A percentile compares a stretch with the other conserved stretches of the same genome.
phyloP scores from a whole-genome alignment of 2,329 filamentous ascomycete species.

The Colletotrichum costaricense region DNA sequence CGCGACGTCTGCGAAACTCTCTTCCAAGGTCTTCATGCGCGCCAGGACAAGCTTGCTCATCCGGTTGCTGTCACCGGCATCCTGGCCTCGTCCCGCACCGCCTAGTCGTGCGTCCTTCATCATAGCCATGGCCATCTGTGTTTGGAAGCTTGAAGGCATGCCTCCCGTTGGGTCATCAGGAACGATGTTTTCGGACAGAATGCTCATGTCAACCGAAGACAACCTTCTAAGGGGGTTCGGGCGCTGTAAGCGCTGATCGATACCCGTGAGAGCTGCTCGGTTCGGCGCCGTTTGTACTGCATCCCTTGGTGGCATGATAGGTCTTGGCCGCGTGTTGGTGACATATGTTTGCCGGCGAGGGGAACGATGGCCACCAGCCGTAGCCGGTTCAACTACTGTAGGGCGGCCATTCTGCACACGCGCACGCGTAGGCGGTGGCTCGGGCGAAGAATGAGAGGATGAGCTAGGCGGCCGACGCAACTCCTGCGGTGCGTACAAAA shows the following conservation, averaged over 20 bases:
- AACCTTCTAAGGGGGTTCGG: slow-evolving; percentile 53
- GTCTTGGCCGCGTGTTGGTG: slow-evolving; percentile 64
- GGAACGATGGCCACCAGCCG: slow-evolving; percentile 54
- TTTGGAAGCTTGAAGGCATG: slow-evolving; percentile 82
- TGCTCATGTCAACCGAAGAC: slow-evolving; percentile 77
- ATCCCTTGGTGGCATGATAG: slow-evolving; percentile 64
- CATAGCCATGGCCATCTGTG: slow-evolving; percentile 80
- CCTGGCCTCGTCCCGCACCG: slow-evolving; percentile 48
- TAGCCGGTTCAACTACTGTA: slow-evolving; percentile 49
- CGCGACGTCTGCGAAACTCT: slow-evolving; percentile 89
- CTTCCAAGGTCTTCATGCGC: slow-evolving; percentile 92
- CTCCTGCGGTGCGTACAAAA: slow-evolving; percentile 80
- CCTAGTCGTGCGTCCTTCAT: slow-evolving; percentile 68
- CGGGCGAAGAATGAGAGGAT: slow-evolving; percentile 55
- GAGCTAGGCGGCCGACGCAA: slow-evolving; percentile 49
- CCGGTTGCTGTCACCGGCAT: slow-evolving; percentile 67
- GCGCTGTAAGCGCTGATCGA: slow-evolving; percentile 56
- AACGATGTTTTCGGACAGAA: slow-evolving; percentile 78
- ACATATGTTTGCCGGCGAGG: slow-evolving; percentile 58
- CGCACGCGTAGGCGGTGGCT: slow-evolving; percentile 42
- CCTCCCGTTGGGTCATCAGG: slow-evolving; percentile 71
- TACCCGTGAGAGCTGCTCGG: slow-evolving; percentile 63
- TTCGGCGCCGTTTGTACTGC: slow-evolving; percentile 68
- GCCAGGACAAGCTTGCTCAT: slow-evolving; percentile 87
- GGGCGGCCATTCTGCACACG: slow-evolving; percentile 39